A percentile compares a stretch with the other conserved stretches of the same genome.
Conservation (phyloP, 2,329 filamentous ascomycete species). For the Alternaria ventricosa region DNA sequence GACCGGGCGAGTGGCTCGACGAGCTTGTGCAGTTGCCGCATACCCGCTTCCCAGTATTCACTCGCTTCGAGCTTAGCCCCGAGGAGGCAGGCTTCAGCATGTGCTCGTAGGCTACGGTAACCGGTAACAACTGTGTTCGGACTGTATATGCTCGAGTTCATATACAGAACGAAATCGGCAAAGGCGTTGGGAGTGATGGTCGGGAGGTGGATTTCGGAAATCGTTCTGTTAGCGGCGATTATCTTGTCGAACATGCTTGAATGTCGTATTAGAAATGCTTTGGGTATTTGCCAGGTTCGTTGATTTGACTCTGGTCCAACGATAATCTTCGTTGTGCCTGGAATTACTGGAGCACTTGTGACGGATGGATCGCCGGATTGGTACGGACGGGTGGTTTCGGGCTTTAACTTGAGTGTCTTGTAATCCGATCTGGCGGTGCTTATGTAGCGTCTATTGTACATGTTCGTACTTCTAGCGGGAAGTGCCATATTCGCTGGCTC, state of each 20-base stretch:
- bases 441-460: background rate
- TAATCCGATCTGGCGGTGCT: background rate
- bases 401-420: background rate
- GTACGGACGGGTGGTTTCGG: background rate
- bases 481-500: background rate
- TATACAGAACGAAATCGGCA: conserved; percentile 25
- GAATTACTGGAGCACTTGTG: background rate
- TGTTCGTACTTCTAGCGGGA: conserved; percentile 19
- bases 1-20: conserved; percentile 13
- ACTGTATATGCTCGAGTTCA: conserved; percentile 26
- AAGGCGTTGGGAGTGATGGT: conserved; percentile 10
- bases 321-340: conserved; percentile 8
- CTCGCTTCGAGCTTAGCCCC: conserved; percentile 13
- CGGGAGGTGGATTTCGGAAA: background rate
- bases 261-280: conserved; percentile 10
- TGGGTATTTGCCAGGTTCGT: conserved; percentile 17
- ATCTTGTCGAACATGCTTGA: conserved; percentile 8
- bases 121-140: conserved; percentile 10
- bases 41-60: conserved; percentile 11
- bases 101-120: conserved; percentile 12
- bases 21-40: conserved; percentile 11
- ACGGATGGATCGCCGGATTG: background rate
- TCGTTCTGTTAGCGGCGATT: background rate
- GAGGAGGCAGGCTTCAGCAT: conserved; percentile 15
- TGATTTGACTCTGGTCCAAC: conserved; percentile 4